Conservation (phyloP, 1,284 basidiomycete genomes). For the Rhodotorula sp. region DNA sequence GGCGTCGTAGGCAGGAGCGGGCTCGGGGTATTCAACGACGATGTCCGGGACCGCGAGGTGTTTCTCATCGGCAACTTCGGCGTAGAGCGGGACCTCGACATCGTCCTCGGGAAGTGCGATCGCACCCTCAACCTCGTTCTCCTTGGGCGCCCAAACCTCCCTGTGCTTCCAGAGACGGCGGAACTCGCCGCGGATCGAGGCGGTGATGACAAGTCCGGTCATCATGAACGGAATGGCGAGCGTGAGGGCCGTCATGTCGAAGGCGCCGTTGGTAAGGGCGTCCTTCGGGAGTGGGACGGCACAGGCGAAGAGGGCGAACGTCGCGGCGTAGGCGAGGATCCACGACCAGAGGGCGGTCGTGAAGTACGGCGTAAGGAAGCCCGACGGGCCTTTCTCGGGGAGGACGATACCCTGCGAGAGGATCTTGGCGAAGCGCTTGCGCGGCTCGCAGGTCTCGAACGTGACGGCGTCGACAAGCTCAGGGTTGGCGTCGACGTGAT, state of each 20-base stretch:
- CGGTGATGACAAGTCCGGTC: conserved; percentile 9
- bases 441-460: conserved; percentile 17
- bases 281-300: conserved; percentile 13
- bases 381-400: conserved; percentile 1
- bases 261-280: neutral
- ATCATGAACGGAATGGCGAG: conserved; percentile 26
- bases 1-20: conserved; percentile 6
- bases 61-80: neutral
- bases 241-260: conserved; percentile 10
- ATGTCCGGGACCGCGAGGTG: conserved; percentile 4
- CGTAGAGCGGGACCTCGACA: neutral
- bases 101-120: neutral
- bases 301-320: conserved; percentile 6
- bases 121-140: conserved; percentile 8
- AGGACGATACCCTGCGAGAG: conserved; percentile 25
- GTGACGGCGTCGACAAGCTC: neutral
- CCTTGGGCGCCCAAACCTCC: conserved; percentile 27
- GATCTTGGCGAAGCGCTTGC: neutral
- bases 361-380: conserved; percentile 31
- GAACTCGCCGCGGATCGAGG: conserved; percentile 24
- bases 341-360: conserved; percentile 26
- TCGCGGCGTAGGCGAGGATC: conserved; percentile 16
- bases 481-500: conserved; percentile 22
- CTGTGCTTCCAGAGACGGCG: conserved; percentile 25
- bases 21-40: neutral